phyloP scores from a whole-genome alignment of 306 rosid genomes.

The Vachellia pachyceras region DNA sequence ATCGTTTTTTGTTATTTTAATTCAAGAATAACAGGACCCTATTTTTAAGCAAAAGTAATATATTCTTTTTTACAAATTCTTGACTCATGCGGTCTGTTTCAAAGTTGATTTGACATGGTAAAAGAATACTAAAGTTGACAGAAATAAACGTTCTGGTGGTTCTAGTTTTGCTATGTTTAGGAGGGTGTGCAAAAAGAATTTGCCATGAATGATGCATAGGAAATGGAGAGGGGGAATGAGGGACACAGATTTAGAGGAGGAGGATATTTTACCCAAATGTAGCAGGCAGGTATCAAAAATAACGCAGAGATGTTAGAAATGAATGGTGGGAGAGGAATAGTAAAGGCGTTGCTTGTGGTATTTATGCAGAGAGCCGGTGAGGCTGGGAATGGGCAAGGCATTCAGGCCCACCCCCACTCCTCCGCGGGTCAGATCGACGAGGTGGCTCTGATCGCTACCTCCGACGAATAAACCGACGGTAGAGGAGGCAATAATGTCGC shows the following conservation, averaged over 20 bases:
- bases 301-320: constrained; percentile 55
- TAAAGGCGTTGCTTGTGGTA: not conserved
- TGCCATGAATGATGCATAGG: too few relatives aligned
- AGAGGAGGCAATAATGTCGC: not conserved
- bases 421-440: constrained; percentile 7
- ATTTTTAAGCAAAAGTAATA: not conserved
- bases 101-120: not conserved
- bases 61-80: not conserved
- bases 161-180: not conserved
- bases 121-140: not conserved
- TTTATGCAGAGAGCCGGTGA: not conserved
- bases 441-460: constrained; percentile 40
- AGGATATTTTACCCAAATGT: constrained; percentile 33
- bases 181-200: not conserved
- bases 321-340: constrained; percentile 47
- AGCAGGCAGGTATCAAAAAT: constrained; percentile 33
- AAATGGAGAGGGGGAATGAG: not conserved
- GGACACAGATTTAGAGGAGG: not conserved
- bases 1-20: not conserved
- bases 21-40: not conserved
- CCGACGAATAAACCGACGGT: constrained; percentile 17
- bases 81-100: not conserved
- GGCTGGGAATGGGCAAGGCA: not conserved
- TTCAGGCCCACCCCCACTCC: not conserved
- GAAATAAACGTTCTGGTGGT: not conserved